Base-by-base conservation (phyloP, 2,329 filamentous ascomycete genomes). In the Verticillium nonalfalfae region DNA sequence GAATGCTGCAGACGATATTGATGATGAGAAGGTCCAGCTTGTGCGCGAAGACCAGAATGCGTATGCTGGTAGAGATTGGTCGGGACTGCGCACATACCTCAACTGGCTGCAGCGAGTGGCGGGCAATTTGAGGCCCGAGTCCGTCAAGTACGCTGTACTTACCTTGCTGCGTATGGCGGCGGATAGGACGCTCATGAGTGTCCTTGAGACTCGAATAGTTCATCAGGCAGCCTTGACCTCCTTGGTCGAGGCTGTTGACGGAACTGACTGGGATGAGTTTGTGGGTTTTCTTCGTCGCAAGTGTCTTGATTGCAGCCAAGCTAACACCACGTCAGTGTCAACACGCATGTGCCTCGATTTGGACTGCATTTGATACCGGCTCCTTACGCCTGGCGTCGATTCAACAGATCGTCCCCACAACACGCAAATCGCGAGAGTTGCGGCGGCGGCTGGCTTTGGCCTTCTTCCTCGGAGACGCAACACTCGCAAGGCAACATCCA, bases 371-470 rank as follows among this genome's bases (percentile, higher is more conserved):
- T 18, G 18, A 9, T 10, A 52, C 7, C 45, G 26, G 18, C 18
- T 26, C 18, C 5, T 52, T 52, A 18, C 45, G 45, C 18, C 18
- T 52, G 7, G 45, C 45, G 21, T 21, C 45, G 21, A 18, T 52
- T 18, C 45, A 52, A 11, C 45, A 52, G 18, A 52, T 52, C 7
- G 3, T 18, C 4, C 21, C 45, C 6, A 11, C 18, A 21, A 26
- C 45, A 21, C 21, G 7, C 18, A 52, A 52, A 26, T 52, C 45
- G 9, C 45, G 45, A 31, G 82, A 88, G 39, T 76, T 94, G 34
- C 83, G 88, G 36, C 81, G 88, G 11, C 79, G 87, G 38, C 78
- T 95, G 7, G 89, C 90, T 3, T 76, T 88, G 5, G 81, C 83
- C 1, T 87, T 85, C 65, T 78, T 91, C 64, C 83, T 90, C 63